phyloP scores from a whole-genome alignment of 306 rosid species.

The Prosopis cineraria region DNA sequence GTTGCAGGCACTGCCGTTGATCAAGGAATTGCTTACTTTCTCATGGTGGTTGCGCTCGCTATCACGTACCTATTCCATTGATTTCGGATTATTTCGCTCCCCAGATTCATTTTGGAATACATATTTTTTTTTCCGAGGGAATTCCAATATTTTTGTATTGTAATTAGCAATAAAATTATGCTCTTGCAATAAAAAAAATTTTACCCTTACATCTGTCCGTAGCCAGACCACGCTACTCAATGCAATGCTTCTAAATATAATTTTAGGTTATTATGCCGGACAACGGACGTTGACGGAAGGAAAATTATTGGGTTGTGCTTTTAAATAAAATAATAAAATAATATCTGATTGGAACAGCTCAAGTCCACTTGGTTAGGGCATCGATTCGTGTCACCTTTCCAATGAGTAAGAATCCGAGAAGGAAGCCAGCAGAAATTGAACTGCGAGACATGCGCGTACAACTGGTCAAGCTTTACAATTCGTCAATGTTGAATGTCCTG shows the following conservation, averaged over 20 bases:
- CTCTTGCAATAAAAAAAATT: not conserved
- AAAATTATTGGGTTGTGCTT: too few species aligned
- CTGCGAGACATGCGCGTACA: not conserved
- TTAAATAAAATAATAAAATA: too few species aligned
- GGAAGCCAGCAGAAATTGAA: not conserved
- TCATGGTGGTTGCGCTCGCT: conserved; percentile 61
- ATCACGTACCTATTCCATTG: conserved; percentile 59
- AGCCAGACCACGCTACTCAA: not conserved
- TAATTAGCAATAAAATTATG: conserved; percentile 24
- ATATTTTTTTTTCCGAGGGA: conserved; percentile 30
- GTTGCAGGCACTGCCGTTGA: conserved; percentile 58
- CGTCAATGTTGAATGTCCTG: not conserved
- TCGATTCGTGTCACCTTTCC: not conserved
- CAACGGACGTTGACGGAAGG: too few species aligned
- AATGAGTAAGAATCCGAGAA: not conserved
- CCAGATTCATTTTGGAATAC: not conserved
- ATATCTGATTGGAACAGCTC: not conserved
- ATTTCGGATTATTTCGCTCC: conserved; percentile 16
- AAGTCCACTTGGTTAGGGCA: not conserved
- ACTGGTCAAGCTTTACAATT: not conserved
- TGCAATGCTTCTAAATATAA: not conserved
- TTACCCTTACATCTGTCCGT: not conserved
- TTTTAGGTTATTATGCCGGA: too few species aligned
- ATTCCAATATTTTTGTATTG: not conserved
- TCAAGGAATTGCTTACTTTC: conserved; percentile 67